Evolutionary conservation across 2,329 filamentous ascomycete species (phyloP).

Genomic region (Pseudogymnoascus sp.): DNA sequence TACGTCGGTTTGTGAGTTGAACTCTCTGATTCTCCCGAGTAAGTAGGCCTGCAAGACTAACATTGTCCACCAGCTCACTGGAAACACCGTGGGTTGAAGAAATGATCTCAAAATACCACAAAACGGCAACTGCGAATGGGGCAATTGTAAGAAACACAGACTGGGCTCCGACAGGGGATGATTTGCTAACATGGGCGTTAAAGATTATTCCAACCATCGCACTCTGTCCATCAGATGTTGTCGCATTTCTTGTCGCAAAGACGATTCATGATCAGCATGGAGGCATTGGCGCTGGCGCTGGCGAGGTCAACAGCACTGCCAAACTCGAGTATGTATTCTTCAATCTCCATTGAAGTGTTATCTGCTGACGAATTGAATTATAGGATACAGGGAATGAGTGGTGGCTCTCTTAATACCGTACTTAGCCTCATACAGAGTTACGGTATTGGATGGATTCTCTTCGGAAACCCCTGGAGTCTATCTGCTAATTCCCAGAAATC

Average conservation of each 20-base stretch:
- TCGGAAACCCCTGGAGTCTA: slow-evolving; percentile 5
- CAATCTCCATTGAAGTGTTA: background rate
- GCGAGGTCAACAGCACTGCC: slow-evolving; percentile 12
- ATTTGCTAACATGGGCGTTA: background rate
- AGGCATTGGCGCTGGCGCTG: background rate
- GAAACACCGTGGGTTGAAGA: slow-evolving; percentile 15
- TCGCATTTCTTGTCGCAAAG: slow-evolving; percentile 6
- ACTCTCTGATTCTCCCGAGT: background rate
- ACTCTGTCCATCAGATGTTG: slow-evolving; percentile 10
- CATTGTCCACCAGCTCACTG: slow-evolving; percentile 9
- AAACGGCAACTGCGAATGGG: slow-evolving; percentile 4
- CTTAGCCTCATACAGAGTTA: slow-evolving; percentile 10
- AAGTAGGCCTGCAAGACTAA: background rate
- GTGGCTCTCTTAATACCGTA: slow-evolving; percentile 7
- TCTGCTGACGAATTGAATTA: background rate
- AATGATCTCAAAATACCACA: slow-evolving; percentile 12
- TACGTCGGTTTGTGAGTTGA: slow-evolving; percentile 51
- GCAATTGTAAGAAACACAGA: slow-evolving; percentile 9
- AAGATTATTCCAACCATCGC: slow-evolving; percentile 13
- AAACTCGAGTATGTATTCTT: slow-evolving; percentile 10
- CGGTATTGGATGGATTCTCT: slow-evolving; percentile 3
- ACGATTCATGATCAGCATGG: background rate
- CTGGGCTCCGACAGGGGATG: background rate
- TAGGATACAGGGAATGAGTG: slow-evolving; percentile 10
- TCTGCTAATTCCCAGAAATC: background rate